Evolutionary conservation across 257 asterid species (phyloP).

Genomic region (Craterostigma plantagineum): DNA sequence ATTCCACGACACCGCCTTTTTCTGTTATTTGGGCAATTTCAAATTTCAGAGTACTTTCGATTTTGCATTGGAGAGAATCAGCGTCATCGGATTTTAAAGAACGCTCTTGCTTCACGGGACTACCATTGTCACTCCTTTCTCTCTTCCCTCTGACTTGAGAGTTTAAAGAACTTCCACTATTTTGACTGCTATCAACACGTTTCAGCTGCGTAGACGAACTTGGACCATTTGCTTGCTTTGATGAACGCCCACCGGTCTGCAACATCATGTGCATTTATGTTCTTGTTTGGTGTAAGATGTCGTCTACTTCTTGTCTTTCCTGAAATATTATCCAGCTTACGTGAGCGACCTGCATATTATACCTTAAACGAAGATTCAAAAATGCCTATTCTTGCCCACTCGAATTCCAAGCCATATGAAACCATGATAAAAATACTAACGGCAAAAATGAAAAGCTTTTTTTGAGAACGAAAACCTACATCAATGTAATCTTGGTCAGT

Average conservation of each 20-base stretch:
- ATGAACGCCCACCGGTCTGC: constrained; percentile 52
- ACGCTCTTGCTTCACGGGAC: constrained; percentile 39
- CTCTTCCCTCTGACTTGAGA: constrained; percentile 52
- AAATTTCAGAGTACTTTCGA: constrained; percentile 24
- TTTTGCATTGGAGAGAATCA: constrained; percentile 18
- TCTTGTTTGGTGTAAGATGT: constrained; percentile 19
- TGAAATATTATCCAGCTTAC: constrained; percentile 8
- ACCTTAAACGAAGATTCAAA: too few relatives aligned
- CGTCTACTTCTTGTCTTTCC: constrained; percentile 41
- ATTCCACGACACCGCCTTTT: constrained; percentile 16
- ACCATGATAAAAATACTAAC: not conserved
- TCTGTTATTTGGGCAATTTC: constrained; percentile 31
- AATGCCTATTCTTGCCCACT: not conserved
- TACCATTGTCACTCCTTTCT: constrained; percentile 44
- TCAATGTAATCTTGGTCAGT: constrained; percentile 54
- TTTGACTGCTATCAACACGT: constrained; percentile 34
- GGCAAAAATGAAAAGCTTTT: constrained; percentile 3
- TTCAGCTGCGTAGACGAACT: constrained; percentile 36
- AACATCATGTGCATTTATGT: constrained; percentile 44
- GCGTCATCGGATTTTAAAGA: constrained; percentile 26
- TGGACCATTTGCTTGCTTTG: constrained; percentile 40
- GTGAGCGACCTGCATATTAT: too few relatives aligned
- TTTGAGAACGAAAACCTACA: constrained; percentile 32
- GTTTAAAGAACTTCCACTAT: constrained; percentile 26
- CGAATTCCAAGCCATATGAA: not conserved